phyloP scores from a whole-genome alignment of 2,329 filamentous ascomycete species.

The Sclerotinia borealis region DNA sequence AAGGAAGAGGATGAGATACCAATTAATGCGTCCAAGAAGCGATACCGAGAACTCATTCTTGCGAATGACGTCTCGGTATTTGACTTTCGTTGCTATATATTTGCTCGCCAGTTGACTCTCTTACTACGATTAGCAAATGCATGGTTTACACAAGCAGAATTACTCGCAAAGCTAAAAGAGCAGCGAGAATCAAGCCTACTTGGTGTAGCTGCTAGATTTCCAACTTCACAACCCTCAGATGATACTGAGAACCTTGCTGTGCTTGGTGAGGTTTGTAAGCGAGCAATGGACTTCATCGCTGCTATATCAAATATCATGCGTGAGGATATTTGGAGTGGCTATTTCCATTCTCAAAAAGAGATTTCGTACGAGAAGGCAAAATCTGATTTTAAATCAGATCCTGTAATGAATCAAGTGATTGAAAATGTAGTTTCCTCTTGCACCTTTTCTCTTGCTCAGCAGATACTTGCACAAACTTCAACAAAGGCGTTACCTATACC shows the following conservation, averaged over 20 bases:
- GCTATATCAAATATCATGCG: constrained; percentile 74
- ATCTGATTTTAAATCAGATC: constrained; percentile 26
- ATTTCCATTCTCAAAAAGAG: constrained; percentile 28
- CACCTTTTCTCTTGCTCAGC: constrained; percentile 69
- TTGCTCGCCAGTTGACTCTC: constrained; percentile 78
- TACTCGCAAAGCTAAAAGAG: constrained; percentile 55
- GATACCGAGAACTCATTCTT: constrained; percentile 86
- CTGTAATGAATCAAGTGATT: constrained; percentile 47
- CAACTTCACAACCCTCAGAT: constrained; percentile 43
- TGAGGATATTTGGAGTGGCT: constrained; percentile 64
- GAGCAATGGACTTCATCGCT: constrained; percentile 78
- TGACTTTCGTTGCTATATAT: constrained; percentile 92
- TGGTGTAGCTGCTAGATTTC: constrained; percentile 49
- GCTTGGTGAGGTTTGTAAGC: constrained; percentile 79
- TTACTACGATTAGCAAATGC: constrained; percentile 78
- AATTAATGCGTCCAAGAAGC: constrained; percentile 61
- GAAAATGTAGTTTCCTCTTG: constrained; percentile 75
- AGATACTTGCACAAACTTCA: constrained; percentile 69
- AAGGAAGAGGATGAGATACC: constrained; percentile 49
- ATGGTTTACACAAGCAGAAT: constrained; percentile 54
- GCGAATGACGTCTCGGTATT: constrained; percentile 94
- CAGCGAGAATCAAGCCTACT: constrained; percentile 54
- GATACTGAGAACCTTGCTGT: constrained; percentile 69
- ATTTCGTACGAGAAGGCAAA: constrained; percentile 31
- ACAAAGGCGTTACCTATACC: constrained; percentile 63